Evolutionary conservation across 805 yeast species (phyloP).

Genomic region (Yarrowia sp.): DNA sequence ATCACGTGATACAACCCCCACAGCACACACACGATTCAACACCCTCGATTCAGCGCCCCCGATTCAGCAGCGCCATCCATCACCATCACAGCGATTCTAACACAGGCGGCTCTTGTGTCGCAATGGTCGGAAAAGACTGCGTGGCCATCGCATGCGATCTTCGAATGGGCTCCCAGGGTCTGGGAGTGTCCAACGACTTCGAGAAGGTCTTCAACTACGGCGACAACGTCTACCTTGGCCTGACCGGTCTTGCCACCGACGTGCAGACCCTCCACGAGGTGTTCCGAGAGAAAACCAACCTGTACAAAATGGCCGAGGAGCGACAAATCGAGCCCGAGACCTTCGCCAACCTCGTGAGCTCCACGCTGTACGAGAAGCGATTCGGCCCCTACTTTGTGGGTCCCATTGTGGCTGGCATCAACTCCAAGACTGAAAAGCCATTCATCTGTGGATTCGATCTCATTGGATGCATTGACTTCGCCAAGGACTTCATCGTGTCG

Average conservation of each 20-base stretch:
- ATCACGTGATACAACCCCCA: background rate
- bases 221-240: constrained; percentile 66
- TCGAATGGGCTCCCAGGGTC: constrained; percentile 88
- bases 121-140: constrained; percentile 98
- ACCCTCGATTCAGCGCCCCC: background rate
- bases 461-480: constrained; percentile 94
- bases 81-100: background rate
- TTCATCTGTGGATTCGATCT: constrained; percentile 93
- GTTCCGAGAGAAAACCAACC: constrained; percentile 79
- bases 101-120: constrained; percentile 90
- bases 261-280: constrained; percentile 77
- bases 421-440: constrained; percentile 78
- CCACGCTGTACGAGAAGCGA: constrained; percentile 85
- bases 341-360: constrained; percentile 86
- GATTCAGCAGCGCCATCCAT: background rate
- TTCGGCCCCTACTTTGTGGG: constrained; percentile 94
- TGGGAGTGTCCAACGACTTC: constrained; percentile 88
- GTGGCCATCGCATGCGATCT: constrained; percentile 96
- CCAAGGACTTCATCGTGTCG: constrained; percentile 89
- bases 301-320: constrained; percentile 89
- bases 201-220: constrained; percentile 88
- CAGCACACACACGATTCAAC: background rate
- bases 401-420: constrained; percentile 93
- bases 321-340: constrained; percentile 89
- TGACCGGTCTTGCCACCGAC: constrained; percentile 94